Base-by-base conservation (phyloP, 495 filamentous ascomycete species). In the Aspergillus biplanus region DNA sequence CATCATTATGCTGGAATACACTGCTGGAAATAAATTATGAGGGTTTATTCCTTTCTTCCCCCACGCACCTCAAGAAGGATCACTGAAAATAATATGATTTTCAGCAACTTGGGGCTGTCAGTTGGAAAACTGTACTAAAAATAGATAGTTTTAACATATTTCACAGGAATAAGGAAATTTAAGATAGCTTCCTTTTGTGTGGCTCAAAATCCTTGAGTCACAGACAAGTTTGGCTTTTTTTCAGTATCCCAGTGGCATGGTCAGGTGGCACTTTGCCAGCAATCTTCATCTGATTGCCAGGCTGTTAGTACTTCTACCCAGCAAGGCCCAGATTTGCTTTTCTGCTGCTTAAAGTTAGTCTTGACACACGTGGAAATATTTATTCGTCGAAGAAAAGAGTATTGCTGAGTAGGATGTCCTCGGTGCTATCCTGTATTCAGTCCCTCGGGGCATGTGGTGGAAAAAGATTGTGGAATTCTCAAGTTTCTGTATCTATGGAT, bases 191-290 rank as follows among this genome's bases (percentile, higher is more conserved):
- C 21, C 21, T n/a, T n/a, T n/a, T n/a, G n/a, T n/a, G n/a, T n/a
- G n/a, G n/a, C n/a, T n/a, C n/a, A n/a, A n/a, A n/a, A n/a, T n/a
- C n/a, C n/a, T 27, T 27, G 21, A 27, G 21, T 27, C 21, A 1
- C 21, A 27, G 21, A 27, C 21, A 7, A 50, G 27, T 50, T 11
- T 31, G 47, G 47, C n/a, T n/a, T n/a, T n/a, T n/a, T n/a, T n/a
- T n/a, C 27, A 18, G 47, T n/a, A 21, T 27, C 21, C 21, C 1
- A 27, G 21, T 50, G 16, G 47, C 56, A 58, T 33, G 31, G 56
- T 50, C 56, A 59, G 56, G n/a, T n/a, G 56, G 56, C 56, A 58
- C 21, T 58, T 47, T 56, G 34, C 34, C 44, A 16, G 27, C 37
- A 32, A 44, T 44, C 42, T 48, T 27, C 21, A n/a, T n/a, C n/a